A percentile compares a stretch with the other conserved stretches of the same genome.
Evolutionary conservation across 2,329 filamentous ascomycete species (phyloP).

Genomic region (Pseudopithomyces chartarum): DNA sequence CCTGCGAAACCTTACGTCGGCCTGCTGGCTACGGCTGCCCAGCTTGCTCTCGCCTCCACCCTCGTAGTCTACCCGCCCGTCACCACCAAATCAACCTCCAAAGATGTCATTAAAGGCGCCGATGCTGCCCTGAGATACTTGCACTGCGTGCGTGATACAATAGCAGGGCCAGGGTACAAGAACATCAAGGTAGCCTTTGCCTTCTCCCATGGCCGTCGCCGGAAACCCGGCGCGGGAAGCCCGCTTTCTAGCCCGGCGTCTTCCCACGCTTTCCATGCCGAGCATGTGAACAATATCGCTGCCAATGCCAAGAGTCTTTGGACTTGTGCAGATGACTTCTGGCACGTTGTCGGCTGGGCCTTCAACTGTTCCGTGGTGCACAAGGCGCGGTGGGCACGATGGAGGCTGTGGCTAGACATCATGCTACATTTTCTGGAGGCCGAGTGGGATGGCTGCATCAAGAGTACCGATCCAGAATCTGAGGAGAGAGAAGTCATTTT

Average conservation of each 20-base stretch:
- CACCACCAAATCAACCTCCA: slow-evolving; percentile 72
- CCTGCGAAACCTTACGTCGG: slow-evolving; percentile 51
- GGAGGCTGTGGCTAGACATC: slow-evolving; percentile 79
- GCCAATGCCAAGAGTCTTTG: slow-evolving; percentile 72
- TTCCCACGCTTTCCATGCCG: slow-evolving; percentile 47
- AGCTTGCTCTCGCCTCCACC: slow-evolving; percentile 78
- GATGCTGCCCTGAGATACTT: slow-evolving; percentile 73
- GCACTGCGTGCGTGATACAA: slow-evolving; percentile 65
- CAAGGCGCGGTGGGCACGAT: slow-evolving; percentile 77
- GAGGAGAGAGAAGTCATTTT: slow-evolving; percentile 39
- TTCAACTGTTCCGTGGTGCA: slow-evolving; percentile 84
- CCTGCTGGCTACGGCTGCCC: slow-evolving; percentile 70
- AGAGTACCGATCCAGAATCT: slow-evolving; percentile 27
- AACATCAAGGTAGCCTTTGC: slow-evolving; percentile 73
- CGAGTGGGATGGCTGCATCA: slow-evolving; percentile 66
- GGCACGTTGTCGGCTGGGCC: slow-evolving; percentile 87
- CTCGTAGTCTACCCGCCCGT: slow-evolving; percentile 80
- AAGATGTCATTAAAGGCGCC: slow-evolving; percentile 66
- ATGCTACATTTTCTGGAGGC: slow-evolving; percentile 78
- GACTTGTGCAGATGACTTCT: slow-evolving; percentile 81
- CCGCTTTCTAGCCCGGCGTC: slow-evolving; percentile 30
- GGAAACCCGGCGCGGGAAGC: slow-evolving; percentile 18
- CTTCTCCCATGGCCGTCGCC: slow-evolving; percentile 55
- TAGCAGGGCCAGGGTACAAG: slow-evolving; percentile 70
- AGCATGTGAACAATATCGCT: slow-evolving; percentile 38